Conservation (phyloP, 352 stramenopile genomes). For the Phytophthora constricta region DNA sequence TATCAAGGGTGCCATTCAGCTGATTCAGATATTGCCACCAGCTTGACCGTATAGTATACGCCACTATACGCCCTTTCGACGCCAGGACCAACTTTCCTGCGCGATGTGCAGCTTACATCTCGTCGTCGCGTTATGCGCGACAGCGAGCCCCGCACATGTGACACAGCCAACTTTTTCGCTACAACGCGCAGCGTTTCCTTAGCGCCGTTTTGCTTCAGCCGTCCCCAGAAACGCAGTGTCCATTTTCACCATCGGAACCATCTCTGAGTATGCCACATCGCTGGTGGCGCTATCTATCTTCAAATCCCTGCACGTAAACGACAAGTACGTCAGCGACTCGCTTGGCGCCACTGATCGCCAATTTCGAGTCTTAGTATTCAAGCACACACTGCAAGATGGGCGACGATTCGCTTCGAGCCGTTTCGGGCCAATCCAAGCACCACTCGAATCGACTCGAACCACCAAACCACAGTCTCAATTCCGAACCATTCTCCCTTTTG, state of each 20-base stretch:
- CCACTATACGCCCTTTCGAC: no score
- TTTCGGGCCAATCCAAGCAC: conserved; percentile 28
- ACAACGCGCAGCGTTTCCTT: conserved; percentile 19
- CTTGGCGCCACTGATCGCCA: background rate
- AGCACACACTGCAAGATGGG: conserved; percentile 20
- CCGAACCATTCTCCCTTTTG: conserved; percentile 19
- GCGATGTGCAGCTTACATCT: no score
- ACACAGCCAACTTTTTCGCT: conserved; percentile 11
- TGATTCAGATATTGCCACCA: no score
- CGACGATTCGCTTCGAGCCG: conserved; percentile 17
- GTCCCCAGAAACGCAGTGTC: conserved; percentile 17
- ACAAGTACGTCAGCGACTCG: background rate
- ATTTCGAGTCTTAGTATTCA: conserved; percentile 31
- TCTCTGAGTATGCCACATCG: background rate
- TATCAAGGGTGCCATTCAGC: no score
- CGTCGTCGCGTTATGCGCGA: no score
- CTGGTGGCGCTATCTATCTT: conserved; percentile 1
- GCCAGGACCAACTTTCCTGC: no score
- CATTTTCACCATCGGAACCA: conserved; percentile 21
- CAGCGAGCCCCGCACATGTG: conserved; percentile 12
- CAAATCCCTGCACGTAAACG: conserved; percentile 9
- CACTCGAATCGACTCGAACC: conserved; percentile 20
- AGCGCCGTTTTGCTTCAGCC: conserved; percentile 2
- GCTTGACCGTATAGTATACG: no score
- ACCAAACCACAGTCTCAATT: conserved; percentile 22